phyloP scores from a whole-genome alignment of 345 rosid genomes.

The Punica granatum region DNA sequence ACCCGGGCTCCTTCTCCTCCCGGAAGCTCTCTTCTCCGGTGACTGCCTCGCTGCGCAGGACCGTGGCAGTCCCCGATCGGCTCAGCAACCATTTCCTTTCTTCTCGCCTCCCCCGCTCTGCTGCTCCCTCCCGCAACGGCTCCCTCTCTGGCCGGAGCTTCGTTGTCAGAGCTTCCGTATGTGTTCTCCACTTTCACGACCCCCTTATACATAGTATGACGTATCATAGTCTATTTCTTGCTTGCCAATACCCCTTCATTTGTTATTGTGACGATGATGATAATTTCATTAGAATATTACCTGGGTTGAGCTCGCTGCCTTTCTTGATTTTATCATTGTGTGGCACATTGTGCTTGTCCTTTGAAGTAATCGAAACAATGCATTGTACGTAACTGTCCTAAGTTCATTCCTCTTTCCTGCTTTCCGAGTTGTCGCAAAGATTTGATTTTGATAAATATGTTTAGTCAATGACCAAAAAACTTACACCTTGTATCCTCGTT shows the following conservation, averaged over 20 bases:
- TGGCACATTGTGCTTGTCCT: neutral
- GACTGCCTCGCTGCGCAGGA: conserved; percentile 25
- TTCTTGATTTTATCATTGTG: neutral
- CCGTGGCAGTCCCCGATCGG: conserved; percentile 37
- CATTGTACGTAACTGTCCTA: neutral
- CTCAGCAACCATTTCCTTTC: conserved; percentile 37
- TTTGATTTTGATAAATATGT: neutral
- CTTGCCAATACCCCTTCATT: too few relatives aligned
- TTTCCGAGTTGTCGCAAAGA: neutral
- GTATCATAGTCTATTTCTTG: too few relatives aligned
- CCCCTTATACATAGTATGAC: too few relatives aligned
- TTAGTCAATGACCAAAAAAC: neutral
- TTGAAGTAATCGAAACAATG: neutral
- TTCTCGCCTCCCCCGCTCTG: conserved; percentile 34
- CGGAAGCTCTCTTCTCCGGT: conserved; percentile 27
- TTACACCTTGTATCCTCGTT: neutral
- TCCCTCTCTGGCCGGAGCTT: conserved; percentile 43
- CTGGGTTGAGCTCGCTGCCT: too few relatives aligned
- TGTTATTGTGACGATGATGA: too few relatives aligned
- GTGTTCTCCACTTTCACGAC: conserved; percentile 3
- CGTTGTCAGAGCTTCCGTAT: conserved; percentile 55
- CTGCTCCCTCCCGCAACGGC: conserved; percentile 30
- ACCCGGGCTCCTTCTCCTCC: conserved; percentile 29
- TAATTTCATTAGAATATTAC: too few relatives aligned
- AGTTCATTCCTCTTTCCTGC: neutral